phyloP scores from a whole-genome alignment of 352 stramenopile genomes.

The Phytophthora syringae region DNA sequence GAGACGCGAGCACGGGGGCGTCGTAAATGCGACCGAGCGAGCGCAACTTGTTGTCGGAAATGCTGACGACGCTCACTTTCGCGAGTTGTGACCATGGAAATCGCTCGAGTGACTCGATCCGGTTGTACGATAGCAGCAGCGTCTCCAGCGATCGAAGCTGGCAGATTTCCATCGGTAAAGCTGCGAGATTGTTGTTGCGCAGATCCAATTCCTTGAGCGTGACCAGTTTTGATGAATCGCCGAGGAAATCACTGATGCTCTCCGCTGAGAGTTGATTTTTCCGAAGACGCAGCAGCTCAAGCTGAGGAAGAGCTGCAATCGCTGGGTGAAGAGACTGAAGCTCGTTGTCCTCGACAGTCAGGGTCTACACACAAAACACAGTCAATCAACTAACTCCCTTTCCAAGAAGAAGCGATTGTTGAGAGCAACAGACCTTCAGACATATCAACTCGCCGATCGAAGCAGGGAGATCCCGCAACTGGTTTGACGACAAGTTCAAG shows the following conservation, averaged over 20 bases:
- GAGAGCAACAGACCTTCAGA: constrained; percentile 42
- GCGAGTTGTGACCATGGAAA: constrained; percentile 63
- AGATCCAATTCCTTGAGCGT: constrained; percentile 77
- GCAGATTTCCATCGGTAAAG: constrained; percentile 47
- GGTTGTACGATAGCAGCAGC: constrained; percentile 74
- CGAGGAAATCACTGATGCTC: constrained; percentile 53
- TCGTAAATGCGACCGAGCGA: constrained; percentile 73
- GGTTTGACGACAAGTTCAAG: constrained; percentile 76
- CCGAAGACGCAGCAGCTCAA: constrained; percentile 68
- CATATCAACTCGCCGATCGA: constrained; percentile 52
- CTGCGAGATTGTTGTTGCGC: constrained; percentile 63
- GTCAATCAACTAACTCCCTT: background rate
- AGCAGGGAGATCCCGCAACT: constrained; percentile 48
- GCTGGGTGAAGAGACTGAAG: constrained; percentile 52
- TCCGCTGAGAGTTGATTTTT: constrained; percentile 75
- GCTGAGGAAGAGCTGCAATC: constrained; percentile 49
- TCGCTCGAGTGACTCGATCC: constrained; percentile 67
- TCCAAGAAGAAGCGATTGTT: background rate
- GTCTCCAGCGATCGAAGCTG: constrained; percentile 59
- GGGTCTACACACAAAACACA: constrained; percentile 36
- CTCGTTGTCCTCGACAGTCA: constrained; percentile 75
- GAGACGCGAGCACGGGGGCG: constrained; percentile 58
- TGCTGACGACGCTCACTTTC: constrained; percentile 61
- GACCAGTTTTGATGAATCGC: constrained; percentile 15
- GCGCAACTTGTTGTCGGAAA: constrained; percentile 82